Base-by-base conservation (phyloP, 1,139 yeast species). In the Suhomyces kunorum region DNA sequence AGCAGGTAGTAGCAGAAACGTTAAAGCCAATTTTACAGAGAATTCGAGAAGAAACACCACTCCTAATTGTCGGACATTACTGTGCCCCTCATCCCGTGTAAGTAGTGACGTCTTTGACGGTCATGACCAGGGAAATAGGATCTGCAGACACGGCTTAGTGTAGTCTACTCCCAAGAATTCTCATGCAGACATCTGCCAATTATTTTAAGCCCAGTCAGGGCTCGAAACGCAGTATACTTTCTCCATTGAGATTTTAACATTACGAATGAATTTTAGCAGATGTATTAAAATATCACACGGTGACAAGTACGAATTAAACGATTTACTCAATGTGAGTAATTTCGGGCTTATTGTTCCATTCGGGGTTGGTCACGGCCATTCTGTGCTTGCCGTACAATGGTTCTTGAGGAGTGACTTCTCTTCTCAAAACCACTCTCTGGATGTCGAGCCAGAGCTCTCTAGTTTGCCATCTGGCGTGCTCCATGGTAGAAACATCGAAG, bases 271-370 rank as follows among this genome's bases (percentile, higher is more conserved):
- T 18, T 28, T 12, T 29, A 29, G 20, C 15, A 23, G 16, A 7
- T 16, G 17, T 24, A 24, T 23, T 24, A 32, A 32, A 27, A 11
- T 18, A 32, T 30, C 39, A 36, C 39, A 25, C 39, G 28, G 39
- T 36, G 34, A 36, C 23, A 32, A 20, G 15, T 9, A 15, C 24
- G 39, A 36, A 36, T 23, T 36, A 29, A 36, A 36, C n/a, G 24
- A 19, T 12, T 31, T 63, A 65, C 48, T 69, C 75, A 40, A 74
- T 58, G 47, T 77, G 81, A 38, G 70, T 58, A 13, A 63, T 68
- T 47, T 73, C 80, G 18, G 78, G 63, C 64, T 80, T 77, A 32
- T 79, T 82, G 48, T 78, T 73, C 86, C 86, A 81, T 47, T 71
- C 80, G 6, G 73, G 68, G 53, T 74, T 73, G 33, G 81, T 78